These are phyloP conservation scores for Kwoniella heveanensis DNA, from an alignment of 768 basidiomycete species.

Conservation along the genomic window DNA sequence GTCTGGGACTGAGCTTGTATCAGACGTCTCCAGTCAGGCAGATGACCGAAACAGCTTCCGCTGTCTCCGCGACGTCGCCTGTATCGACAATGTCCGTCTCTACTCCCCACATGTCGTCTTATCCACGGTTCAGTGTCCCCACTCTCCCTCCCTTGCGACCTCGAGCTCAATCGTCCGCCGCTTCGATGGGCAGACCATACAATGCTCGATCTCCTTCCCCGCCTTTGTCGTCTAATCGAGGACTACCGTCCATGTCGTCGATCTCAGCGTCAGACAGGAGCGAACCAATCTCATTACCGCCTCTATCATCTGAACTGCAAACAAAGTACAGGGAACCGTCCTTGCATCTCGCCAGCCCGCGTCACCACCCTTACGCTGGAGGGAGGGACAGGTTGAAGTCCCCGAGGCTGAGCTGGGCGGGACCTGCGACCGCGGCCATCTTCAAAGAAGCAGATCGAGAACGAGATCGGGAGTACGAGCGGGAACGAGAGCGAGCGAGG, in stretches of 20 bases:
- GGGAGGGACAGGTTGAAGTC: slow-evolving; percentile 7
- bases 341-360: slow-evolving; percentile 12
- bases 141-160: slow-evolving; percentile 24
- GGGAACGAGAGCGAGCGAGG: background rate
- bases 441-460: slow-evolving; percentile 3
- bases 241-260: slow-evolving; percentile 8
- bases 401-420: slow-evolving; percentile 19
- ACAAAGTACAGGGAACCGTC: slow-evolving; percentile 12
- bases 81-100: slow-evolving; percentile 25
- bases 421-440: background rate
- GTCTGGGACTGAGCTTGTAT: slow-evolving; percentile 21
- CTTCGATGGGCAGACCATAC: slow-evolving; percentile 8
- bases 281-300: slow-evolving; percentile 17
- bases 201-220: slow-evolving; percentile 12
- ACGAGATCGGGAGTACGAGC: background rate
- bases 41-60: slow-evolving; percentile 15
- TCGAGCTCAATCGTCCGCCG: slow-evolving; percentile 17
- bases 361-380: slow-evolving; percentile 22
- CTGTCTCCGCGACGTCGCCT: slow-evolving; percentile 19
- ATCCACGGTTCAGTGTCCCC: slow-evolving; percentile 12
- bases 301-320: slow-evolving; percentile 7
- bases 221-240: background rate
- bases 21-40: slow-evolving; percentile 21
- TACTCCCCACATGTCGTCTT: slow-evolving; percentile 13
- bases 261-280: slow-evolving; percentile 8